These are phyloP conservation scores for Colletotrichum cuscutae DNA, from an alignment of 2,329 filamentous ascomycete genomes.

Conservation along the genomic window DNA sequence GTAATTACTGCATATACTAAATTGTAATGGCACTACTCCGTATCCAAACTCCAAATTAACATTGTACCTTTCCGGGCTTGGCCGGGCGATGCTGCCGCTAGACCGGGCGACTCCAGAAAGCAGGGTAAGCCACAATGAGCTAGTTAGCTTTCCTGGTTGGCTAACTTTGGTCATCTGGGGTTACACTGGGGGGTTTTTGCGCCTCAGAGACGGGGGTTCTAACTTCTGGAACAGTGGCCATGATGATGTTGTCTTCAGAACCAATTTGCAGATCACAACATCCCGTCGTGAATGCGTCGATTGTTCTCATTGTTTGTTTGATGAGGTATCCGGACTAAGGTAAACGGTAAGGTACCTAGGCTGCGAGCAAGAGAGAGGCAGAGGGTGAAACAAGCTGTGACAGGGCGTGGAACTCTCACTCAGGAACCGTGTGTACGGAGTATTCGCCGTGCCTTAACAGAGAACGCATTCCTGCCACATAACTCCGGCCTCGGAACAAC, in stretches of 20 bases:
- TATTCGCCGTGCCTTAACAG: constrained; percentile 1
- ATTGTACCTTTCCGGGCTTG: neutral
- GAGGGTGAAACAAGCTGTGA: constrained; percentile 24
- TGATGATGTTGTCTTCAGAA: neutral
- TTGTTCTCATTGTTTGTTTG: neutral
- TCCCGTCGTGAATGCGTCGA: neutral
- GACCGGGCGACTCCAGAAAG: neutral
- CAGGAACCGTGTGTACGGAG: constrained; percentile 4
- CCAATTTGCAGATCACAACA: neutral
- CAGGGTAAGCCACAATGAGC: neutral
- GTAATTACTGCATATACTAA: neutral
- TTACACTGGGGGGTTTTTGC: neutral
- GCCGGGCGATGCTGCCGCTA: neutral
- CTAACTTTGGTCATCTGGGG: neutral
- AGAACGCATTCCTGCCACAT: neutral
- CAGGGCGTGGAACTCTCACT: constrained; percentile 19
- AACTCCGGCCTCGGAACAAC: neutral
- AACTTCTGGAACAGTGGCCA: neutral
- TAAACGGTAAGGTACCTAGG: neutral
- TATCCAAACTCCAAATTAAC: neutral
- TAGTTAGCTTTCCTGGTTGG: neutral
- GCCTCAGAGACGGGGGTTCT: neutral
- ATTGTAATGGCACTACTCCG: neutral
- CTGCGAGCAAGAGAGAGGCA: neutral
- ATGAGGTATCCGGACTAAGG: neutral